Conservation (phyloP, 495 filamentous ascomycete species). For the Jackrogersella multiformis region DNA sequence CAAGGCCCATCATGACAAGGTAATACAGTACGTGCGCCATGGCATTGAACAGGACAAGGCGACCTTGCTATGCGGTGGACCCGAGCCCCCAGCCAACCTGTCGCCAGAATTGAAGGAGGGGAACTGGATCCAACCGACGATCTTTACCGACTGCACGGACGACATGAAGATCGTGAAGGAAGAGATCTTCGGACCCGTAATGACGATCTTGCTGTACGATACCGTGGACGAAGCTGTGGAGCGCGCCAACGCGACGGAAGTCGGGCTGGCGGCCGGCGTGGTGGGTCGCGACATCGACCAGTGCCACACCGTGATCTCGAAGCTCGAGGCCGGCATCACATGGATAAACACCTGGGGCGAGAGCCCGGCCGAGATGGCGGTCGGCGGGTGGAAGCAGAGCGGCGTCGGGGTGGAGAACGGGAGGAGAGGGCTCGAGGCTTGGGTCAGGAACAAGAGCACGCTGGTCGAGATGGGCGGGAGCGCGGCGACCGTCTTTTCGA, state of each 20-base stretch:
- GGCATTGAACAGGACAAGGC: conserved; percentile 75
- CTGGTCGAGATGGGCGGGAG: conserved; percentile 78
- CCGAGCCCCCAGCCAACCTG: conserved; percentile 58
- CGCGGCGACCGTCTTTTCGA: conserved; percentile 73
- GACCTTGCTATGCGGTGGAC: conserved; percentile 74
- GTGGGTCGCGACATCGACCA: conserved; percentile 77
- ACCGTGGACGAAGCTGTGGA: conserved; percentile 70
- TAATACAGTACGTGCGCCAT: conserved; percentile 71
- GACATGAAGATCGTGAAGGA: conserved; percentile 75
- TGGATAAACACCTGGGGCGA: conserved; percentile 64
- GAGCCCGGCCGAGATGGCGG: conserved; percentile 61
- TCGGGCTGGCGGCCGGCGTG: conserved; percentile 81
- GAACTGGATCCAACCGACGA: conserved; percentile 73
- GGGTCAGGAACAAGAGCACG: conserved; percentile 84
- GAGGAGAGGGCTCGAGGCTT: conserved; percentile 74
- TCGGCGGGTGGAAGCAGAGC: conserved; percentile 62
- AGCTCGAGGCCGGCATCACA: conserved; percentile 72
- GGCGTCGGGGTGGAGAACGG: conserved; percentile 67
- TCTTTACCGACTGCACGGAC: conserved; percentile 79
- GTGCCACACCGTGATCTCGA: conserved; percentile 73
- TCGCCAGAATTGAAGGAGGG: conserved; percentile 65
- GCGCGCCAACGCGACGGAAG: conserved; percentile 75
- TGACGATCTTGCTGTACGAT: conserved; percentile 74
- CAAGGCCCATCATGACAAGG: conserved; percentile 73
- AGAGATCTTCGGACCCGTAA: conserved; percentile 85